Base-by-base conservation (phyloP, 495 filamentous ascomycete genomes). In the Neurospora sublineolata region DNA sequence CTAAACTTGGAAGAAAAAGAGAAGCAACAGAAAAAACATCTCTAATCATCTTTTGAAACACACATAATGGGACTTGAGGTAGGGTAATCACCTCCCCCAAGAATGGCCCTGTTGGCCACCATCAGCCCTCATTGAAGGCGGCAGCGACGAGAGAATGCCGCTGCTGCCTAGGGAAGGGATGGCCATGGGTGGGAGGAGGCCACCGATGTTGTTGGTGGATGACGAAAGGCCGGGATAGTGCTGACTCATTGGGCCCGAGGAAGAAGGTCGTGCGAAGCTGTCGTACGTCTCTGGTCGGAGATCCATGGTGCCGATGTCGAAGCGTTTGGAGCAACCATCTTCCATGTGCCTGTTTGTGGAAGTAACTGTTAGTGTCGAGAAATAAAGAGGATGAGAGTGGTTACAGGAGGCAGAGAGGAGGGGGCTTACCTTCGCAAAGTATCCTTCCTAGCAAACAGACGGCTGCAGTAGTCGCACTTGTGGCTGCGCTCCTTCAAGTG, bases 361-460 rank as follows among this genome's bases (percentile, higher is more conserved):
- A 9, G 23, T 1, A 4, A 18, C 6, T 40, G 71, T 80, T 74
- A 77, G 75, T 52, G 67, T 38, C 0, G 1, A 52, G 73, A 69
- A 74, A 39, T 14, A 14, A 18, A n/a, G 40, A 40, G 38, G 68
- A 23, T 52, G 5, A 33, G 11, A 64, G 12, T 37, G 68, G 23
- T 41, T 14, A 37, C 72, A 33, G 40, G 58, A 4, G n/a, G n/a
- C n/a, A 3, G 3, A 58, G 41, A 30, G 33, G 37, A 8, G 23
- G 14, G 27, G 64, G 40, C 85, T 79, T 78, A 92, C 92, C 92
- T 90, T 81, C 90, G 83, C 42, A 97, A 84, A 9, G 93, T 96
- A 78, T 97, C 93, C 77, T 93, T 92, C 60, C 93, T 85, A 42
- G 91, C 91, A 84, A 95, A 97, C 52, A 84, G 83, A 68, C 87